A percentile compares a stretch with the other conserved stretches of the same genome.
Evolutionary conservation across 768 basidiomycete species (phyloP).

Genomic region (Pluteus cervinus): DNA sequence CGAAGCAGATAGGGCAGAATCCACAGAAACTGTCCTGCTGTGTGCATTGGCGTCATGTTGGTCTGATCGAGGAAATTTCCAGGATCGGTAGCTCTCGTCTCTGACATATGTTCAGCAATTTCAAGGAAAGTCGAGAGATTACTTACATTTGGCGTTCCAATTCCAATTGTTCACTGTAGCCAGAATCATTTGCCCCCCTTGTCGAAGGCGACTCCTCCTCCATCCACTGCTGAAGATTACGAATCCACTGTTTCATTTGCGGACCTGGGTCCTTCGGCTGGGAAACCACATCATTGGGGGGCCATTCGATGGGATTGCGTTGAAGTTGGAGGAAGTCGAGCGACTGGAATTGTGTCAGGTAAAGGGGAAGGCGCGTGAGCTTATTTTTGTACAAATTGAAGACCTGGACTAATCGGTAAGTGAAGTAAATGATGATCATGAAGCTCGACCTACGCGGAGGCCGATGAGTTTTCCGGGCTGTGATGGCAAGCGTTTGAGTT

Average conservation of each 20-base stretch:
- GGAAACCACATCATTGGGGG: slow-evolving; percentile 49
- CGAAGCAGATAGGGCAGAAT: slow-evolving; percentile 49
- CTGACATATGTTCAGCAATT: no score
- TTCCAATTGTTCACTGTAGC: slow-evolving; percentile 38
- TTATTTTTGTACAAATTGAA: slow-evolving; percentile 85
- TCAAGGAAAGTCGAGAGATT: slow-evolving; percentile 2
- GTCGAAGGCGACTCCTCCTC: slow-evolving; percentile 37
- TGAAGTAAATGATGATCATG: background rate
- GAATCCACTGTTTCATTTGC: slow-evolving; percentile 68
- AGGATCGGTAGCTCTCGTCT: slow-evolving; percentile 24
- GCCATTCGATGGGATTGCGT: slow-evolving; percentile 94
- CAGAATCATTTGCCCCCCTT: slow-evolving; percentile 43
- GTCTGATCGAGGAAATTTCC: slow-evolving; percentile 34
- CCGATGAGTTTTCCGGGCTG: slow-evolving; percentile 74
- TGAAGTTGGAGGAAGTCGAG: slow-evolving; percentile 82
- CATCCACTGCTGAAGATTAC: slow-evolving; percentile 71
- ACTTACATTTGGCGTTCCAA: slow-evolving; percentile 36
- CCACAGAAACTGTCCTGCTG: slow-evolving; percentile 54
- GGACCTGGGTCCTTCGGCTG: slow-evolving; percentile 38
- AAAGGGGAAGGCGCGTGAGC: slow-evolving; percentile 71
- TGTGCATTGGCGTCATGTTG: slow-evolving; percentile 41
- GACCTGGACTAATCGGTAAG: slow-evolving; percentile 41
- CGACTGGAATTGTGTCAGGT: slow-evolving; percentile 64
- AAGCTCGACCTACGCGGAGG: slow-evolving; percentile 50
- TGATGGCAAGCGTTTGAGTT: slow-evolving; percentile 72